phyloP scores from a whole-genome alignment of 257 asterid genomes.

The Euphrasia confusa region DNA sequence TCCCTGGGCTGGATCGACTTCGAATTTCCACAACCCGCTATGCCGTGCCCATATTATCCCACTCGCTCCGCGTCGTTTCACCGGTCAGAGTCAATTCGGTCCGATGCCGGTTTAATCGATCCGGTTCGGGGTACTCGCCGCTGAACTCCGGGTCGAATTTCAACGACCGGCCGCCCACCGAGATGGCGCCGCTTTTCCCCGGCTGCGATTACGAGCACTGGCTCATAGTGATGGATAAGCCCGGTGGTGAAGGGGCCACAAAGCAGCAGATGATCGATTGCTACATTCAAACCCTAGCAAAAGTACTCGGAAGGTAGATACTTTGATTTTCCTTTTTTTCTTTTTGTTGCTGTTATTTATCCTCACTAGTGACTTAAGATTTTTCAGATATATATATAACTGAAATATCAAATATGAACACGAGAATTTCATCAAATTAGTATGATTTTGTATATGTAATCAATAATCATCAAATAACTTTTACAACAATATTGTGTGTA shows the following conservation, averaged over 20 bases:
- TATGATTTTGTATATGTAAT: no score
- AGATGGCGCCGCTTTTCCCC: slow-evolving; percentile 94
- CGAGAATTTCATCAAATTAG: background rate
- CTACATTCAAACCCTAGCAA: slow-evolving; percentile 72
- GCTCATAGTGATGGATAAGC: slow-evolving; percentile 97
- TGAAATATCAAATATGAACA: background rate
- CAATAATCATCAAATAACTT: background rate
- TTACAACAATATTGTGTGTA: background rate
- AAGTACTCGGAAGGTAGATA: slow-evolving; percentile 71
- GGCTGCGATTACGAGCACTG: slow-evolving; percentile 97
- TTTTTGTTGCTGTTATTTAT: no score
- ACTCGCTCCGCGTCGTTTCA: slow-evolving; percentile 26
- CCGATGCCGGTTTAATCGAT: slow-evolving; percentile 65
- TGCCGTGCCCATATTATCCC: slow-evolving; percentile 29
- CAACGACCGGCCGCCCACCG: slow-evolving; percentile 90
- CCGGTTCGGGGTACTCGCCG: slow-evolving; percentile 79
- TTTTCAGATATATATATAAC: background rate
- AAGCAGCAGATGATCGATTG: slow-evolving; percentile 94
- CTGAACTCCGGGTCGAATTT: slow-evolving; percentile 70
- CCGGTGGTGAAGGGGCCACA: slow-evolving; percentile 92
- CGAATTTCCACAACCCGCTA: slow-evolving; percentile 25
- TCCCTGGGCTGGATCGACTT: slow-evolving; percentile 39
- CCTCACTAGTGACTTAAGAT: background rate
- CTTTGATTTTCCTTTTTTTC: background rate
- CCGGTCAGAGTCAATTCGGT: slow-evolving; percentile 38